These are phyloP conservation scores for Ogataea haglerorum DNA, from an alignment of 805 yeast genomes.

Conservation along the genomic window DNA sequence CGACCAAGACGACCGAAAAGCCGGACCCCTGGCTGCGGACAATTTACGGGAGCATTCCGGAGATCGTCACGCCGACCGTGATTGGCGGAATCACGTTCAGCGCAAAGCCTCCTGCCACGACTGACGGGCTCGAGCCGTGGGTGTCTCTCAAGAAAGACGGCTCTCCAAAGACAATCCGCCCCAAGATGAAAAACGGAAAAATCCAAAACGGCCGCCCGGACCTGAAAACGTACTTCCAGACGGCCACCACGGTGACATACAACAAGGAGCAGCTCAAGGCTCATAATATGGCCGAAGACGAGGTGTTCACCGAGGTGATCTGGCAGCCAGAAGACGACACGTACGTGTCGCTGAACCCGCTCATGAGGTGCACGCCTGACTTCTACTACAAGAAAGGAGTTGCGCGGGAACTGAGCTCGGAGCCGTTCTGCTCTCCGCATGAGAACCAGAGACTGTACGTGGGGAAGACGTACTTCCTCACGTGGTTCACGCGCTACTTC, in stretches of 20 bases:
- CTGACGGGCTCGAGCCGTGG: slow-evolving; percentile 78
- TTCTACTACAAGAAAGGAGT: slow-evolving; percentile 61
- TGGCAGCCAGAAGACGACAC: slow-evolving; percentile 68
- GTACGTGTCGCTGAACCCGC: slow-evolving; percentile 68
- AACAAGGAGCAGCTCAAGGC: slow-evolving; percentile 65
- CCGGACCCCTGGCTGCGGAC: slow-evolving; percentile 75
- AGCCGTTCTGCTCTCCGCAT: slow-evolving; percentile 83
- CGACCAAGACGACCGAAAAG: slow-evolving; percentile 28
- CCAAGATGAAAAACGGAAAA: slow-evolving; percentile 69
- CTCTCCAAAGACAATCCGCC: slow-evolving; percentile 72
- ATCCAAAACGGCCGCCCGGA: slow-evolving; percentile 67
- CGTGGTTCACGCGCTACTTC: slow-evolving; percentile 77
- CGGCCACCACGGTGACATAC: slow-evolving; percentile 55
- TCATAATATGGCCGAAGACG: slow-evolving; percentile 66
- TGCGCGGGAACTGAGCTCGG: slow-evolving; percentile 53
- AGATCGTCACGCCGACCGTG: slow-evolving; percentile 62
- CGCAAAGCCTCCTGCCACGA: slow-evolving; percentile 63
- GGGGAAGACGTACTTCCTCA: slow-evolving; percentile 66
- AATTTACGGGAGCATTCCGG: slow-evolving; percentile 50
- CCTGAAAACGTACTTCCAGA: slow-evolving; percentile 73
- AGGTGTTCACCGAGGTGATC: slow-evolving; percentile 51
- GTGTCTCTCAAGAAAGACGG: slow-evolving; percentile 74
- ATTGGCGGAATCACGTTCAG: slow-evolving; percentile 61
- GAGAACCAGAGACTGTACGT: slow-evolving; percentile 55
- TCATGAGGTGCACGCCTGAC: slow-evolving; percentile 83